These are phyloP conservation scores for Phytophthora agathidicida DNA, from an alignment of 352 stramenopile genomes.

Conservation along the genomic window DNA sequence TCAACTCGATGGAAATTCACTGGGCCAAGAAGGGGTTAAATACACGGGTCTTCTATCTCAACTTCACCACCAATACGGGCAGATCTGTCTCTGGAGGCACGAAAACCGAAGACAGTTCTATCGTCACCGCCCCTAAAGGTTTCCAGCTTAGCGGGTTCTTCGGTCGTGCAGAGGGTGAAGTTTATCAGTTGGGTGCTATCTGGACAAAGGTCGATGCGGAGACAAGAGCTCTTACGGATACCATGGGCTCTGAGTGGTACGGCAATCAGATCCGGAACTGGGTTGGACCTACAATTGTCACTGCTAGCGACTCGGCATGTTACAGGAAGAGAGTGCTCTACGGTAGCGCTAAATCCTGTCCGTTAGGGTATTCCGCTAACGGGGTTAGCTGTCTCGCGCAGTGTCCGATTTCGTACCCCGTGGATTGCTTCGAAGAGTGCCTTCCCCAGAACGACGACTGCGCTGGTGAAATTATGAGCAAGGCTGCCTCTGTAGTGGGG, in stretches of 20 bases:
- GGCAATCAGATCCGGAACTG: conserved; percentile 39
- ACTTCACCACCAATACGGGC: conserved; percentile 27
- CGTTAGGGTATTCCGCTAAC: conserved; percentile 28
- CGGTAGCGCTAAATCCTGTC: conserved; percentile 21
- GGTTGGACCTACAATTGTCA: conserved; percentile 31
- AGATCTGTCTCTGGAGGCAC: conserved; percentile 23
- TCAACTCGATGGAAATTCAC: conserved; percentile 36
- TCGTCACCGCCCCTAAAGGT: conserved; percentile 20
- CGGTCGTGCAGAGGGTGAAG: conserved; percentile 18
- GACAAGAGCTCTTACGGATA: conserved; percentile 26
- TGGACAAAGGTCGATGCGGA: conserved; percentile 30
- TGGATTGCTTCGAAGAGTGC: conserved; percentile 63
- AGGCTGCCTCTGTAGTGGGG: conserved; percentile 38
- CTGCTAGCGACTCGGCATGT: conserved; percentile 32
- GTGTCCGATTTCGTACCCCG: conserved; percentile 66
- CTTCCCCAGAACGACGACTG: conserved; percentile 59
- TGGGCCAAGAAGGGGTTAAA: conserved; percentile 17
- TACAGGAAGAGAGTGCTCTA: conserved; percentile 30
- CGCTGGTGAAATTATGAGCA: conserved; percentile 35
- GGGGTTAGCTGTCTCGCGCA: conserved; percentile 34
- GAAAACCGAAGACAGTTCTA: conserved; percentile 14
- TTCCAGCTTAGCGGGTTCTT: conserved; percentile 42
- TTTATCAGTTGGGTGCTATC: conserved; percentile 33
- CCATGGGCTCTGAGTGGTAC: conserved; percentile 31
- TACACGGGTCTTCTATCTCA: conserved; percentile 31